Conservation (phyloP, 257 asterid species). For the Handroanthus guayacan region DNA sequence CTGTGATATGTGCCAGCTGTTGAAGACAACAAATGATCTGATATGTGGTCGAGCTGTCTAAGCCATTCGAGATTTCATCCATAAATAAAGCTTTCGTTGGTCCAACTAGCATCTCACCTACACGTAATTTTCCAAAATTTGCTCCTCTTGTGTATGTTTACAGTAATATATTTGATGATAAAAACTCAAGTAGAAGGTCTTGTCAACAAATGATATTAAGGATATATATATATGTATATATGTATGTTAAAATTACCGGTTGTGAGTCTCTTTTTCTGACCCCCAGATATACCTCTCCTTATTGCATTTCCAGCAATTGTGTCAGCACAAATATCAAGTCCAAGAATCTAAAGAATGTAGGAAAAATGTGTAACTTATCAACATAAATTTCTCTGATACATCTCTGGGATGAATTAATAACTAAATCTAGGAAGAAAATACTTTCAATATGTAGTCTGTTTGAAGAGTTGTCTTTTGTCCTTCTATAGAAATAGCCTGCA, state of each 20-base stretch:
- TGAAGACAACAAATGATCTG: constrained; percentile 55
- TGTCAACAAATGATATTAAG: not conserved
- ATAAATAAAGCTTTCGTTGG: constrained; percentile 61
- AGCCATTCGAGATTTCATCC: constrained; percentile 65
- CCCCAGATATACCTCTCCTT: constrained; percentile 68
- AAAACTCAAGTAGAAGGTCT: not conserved
- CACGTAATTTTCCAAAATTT: not conserved
- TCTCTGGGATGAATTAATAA: not conserved
- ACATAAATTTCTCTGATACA: not conserved
- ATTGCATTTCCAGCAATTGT: constrained; percentile 57
- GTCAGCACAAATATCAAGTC: constrained; percentile 64
- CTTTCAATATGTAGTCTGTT: constrained; percentile 62
- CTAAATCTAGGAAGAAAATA: constrained; percentile 28
- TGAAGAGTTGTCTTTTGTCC: constrained; percentile 60
- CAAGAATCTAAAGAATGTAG: constrained; percentile 44
- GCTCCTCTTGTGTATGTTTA: not conserved
- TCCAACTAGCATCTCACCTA: constrained; percentile 68
- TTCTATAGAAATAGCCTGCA: constrained; percentile 58
- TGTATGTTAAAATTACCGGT: constrained; percentile 42
- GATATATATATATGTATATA: too few species aligned
- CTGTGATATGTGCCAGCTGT: constrained; percentile 58
- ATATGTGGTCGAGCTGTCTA: constrained; percentile 65
- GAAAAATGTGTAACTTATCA: not conserved
- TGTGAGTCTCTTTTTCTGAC: constrained; percentile 68
- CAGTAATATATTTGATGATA: not conserved